phyloP scores from a whole-genome alignment of 1,139 yeast species.

The Debaryomyces robertsiae region DNA sequence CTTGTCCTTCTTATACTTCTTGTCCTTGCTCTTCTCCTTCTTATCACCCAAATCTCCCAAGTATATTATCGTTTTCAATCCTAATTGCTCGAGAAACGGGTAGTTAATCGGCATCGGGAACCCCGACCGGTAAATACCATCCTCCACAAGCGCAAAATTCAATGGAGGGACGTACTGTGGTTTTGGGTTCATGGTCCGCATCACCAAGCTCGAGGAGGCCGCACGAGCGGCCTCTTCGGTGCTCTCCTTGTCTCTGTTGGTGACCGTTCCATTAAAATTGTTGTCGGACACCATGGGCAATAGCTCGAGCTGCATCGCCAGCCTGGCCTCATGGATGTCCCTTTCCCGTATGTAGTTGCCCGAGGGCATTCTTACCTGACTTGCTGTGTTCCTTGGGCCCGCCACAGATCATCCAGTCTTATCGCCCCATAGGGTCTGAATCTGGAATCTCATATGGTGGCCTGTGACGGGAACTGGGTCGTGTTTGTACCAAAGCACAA shows the following conservation, averaged over 20 bases:
- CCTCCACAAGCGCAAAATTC: constrained; percentile 86
- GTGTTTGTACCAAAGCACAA: no score
- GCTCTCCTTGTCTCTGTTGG: not conserved
- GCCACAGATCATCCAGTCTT: no score
- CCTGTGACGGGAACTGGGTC: no score
- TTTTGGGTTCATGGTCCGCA: constrained; percentile 13
- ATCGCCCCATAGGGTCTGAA: no score
- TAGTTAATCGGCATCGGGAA: constrained; percentile 89
- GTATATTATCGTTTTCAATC: constrained; percentile 77
- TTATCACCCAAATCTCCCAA: constrained; percentile 66
- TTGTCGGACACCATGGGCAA: constrained; percentile 13
- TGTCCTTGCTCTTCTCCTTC: constrained; percentile 21
- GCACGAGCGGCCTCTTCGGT: not conserved
- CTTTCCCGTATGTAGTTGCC: not conserved
- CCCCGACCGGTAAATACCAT: constrained; percentile 86
- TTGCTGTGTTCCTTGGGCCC: no score
- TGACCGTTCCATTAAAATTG: not conserved
- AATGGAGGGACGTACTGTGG: constrained; percentile 75
- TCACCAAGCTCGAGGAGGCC: constrained; percentile 5
- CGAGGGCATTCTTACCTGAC: not conserved
- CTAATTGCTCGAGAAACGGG: constrained; percentile 69
- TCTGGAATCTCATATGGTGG: no score
- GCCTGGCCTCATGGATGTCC: constrained; percentile 15
- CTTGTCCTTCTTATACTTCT: constrained; percentile 31
- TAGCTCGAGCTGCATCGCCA: constrained; percentile 13